Evolutionary conservation across 2,329 filamentous ascomycete genomes (phyloP), one percentile per base, ranked within the genome.

Genomic region (Aspergillaceae sp.): DNA sequence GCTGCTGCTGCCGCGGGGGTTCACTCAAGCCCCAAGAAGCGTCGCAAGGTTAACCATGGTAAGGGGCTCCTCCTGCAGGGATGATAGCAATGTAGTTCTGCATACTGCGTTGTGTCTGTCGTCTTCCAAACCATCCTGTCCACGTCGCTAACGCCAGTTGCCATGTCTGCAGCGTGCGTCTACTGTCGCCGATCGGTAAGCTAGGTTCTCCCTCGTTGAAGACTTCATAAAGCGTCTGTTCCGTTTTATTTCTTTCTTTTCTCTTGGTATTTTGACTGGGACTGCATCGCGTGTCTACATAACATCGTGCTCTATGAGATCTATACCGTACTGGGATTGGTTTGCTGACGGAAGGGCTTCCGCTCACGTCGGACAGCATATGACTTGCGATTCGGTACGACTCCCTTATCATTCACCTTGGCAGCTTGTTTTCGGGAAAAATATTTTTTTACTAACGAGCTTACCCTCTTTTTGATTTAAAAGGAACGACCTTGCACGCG

Each of bases 401-500:
- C 54, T 55, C 54, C 48, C 51, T 44, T 56, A 52, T 47, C 49
- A 51, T 50, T 47, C 47, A 47, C 43, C 34, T 47, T 48, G 43
- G 45, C 48, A 48, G 45, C 46, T 19, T 19, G 19, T 19, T 19
- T 19, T 19, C 19, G 19, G 19, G 19, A 19, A 19, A 19, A 19
- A 19, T 19, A 19, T 19, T 7, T 28, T 45, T 41, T 60, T 53
- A 54, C 66, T 69, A 54, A 69, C 63, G 59, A 50, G 53, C 56
- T 58, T 28, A 2, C 36, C 26, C 19, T 9, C 26, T 26, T 38
- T 19, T 38, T 42, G 49, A 44, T 34, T 27, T 5, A 68, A 94
- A 68, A 94, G 88, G 88, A 94, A 74, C 84, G 92, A 66, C 92
- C 92, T 62, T 98, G 92, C 78, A 91, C 88, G 61, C 82, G 92